phyloP scores from a whole-genome alignment of 148 eudicot genomes.

The Chenopodium album region DNA sequence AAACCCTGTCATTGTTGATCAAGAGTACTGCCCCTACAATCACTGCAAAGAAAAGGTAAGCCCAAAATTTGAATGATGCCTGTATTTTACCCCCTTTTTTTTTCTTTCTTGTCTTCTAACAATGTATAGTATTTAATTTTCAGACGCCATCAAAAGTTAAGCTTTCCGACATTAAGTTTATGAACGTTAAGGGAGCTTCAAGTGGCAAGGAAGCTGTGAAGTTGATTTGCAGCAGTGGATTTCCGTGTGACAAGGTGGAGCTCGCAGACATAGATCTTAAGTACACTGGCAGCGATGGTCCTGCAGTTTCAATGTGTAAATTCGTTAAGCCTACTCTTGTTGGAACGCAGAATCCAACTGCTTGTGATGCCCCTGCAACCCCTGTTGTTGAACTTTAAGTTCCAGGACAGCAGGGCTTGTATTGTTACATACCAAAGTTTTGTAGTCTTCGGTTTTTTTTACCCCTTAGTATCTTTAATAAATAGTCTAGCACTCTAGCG shows the following conservation, averaged over 20 bases:
- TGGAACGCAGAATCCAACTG: conserved; percentile 39
- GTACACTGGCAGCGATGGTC: conserved; percentile 32
- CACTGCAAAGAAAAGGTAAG: conserved; percentile 38
- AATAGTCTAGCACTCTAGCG: too few relatives aligned
- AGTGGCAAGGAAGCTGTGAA: conserved; percentile 32
- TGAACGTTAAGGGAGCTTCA: conserved; percentile 42
- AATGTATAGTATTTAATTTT: not conserved
- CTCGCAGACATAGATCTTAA: conserved; percentile 40
- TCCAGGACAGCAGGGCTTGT: too few relatives aligned
- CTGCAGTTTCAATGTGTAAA: conserved; percentile 36
- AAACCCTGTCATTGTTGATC: conserved; percentile 43
- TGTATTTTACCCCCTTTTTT: too few relatives aligned
- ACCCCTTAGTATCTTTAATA: too few relatives aligned
- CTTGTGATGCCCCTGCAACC: conserved; percentile 32
- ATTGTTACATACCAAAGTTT: too few relatives aligned
- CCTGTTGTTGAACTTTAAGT: not conserved
- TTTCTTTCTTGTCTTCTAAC: too few relatives aligned
- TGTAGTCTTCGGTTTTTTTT: too few relatives aligned
- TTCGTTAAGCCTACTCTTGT: conserved; percentile 34
- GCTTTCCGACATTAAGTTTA: conserved; percentile 40
- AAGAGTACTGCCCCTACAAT: conserved; percentile 52
- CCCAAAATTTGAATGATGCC: too few relatives aligned
- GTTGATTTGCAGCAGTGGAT: conserved; percentile 40
- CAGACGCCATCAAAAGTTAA: conserved; percentile 47
- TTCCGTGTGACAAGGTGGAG: conserved; percentile 43